Conservation (phyloP, 2,329 filamentous ascomycete species). For the Parastagonospora avenae region DNA sequence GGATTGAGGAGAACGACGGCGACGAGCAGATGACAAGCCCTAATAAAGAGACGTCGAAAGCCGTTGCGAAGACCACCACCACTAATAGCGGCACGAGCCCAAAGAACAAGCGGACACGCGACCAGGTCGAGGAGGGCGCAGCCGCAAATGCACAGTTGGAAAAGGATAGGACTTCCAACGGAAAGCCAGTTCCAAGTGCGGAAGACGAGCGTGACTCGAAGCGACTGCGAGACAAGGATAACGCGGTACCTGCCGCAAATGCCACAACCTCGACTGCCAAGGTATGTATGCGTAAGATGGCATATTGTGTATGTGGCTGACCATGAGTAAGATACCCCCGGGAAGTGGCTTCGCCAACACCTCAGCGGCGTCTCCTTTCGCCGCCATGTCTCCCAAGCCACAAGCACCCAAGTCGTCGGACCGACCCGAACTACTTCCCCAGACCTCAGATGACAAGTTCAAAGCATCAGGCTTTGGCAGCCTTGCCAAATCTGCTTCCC, state of each 20-base stretch:
- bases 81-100: conserved; percentile 44
- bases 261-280: conserved; percentile 29
- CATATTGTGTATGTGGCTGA: conserved; percentile 20
- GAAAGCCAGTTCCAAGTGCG: conserved; percentile 18
- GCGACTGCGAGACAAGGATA: conserved; percentile 42
- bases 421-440: conserved; percentile 29
- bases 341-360: conserved; percentile 53
- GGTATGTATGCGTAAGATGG: conserved; percentile 25
- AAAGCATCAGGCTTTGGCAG: conserved; percentile 54
- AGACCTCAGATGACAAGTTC: conserved; percentile 57
- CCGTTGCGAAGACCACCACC: conserved; percentile 9
- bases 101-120: conserved; percentile 56
- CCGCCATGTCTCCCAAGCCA: conserved; percentile 48
- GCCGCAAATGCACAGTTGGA: conserved; percentile 11
- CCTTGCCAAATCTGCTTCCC: conserved; percentile 48
- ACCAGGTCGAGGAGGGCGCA: conserved; percentile 30
- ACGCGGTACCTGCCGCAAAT: conserved; percentile 20
- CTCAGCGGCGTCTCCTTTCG: conserved; percentile 55
- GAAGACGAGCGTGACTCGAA: conserved; percentile 44
- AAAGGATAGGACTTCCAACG: conserved; percentile 17
- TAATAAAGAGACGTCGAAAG: conserved; percentile 11
- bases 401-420: conserved; percentile 29
- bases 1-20: conserved; percentile 37
- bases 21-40: conserved; percentile 35
- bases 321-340: conserved; percentile 33